Evolutionary conservation across 2,329 filamentous ascomycete genomes (phyloP).

Genomic region (Pseudogymnoascus sp.): DNA sequence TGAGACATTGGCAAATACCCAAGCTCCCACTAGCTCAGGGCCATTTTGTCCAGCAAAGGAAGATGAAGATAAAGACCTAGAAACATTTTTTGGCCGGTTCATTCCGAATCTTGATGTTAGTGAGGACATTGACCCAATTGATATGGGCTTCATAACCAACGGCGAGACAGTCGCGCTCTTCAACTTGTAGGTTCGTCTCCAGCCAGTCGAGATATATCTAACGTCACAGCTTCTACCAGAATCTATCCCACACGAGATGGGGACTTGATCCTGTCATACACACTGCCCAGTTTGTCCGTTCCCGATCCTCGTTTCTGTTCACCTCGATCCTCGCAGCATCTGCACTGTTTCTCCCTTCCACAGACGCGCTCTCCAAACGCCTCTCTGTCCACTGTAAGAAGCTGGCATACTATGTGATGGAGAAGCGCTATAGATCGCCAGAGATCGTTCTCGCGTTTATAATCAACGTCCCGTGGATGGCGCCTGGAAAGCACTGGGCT

Average conservation of each 20-base stretch:
- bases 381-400: constrained; percentile 58
- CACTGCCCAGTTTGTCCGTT: constrained; percentile 58
- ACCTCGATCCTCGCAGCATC: constrained; percentile 66
- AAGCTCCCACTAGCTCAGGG: constrained; percentile 16
- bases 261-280: constrained; percentile 64
- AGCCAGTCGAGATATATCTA: constrained; percentile 12
- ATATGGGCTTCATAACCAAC: constrained; percentile 61
- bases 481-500: constrained; percentile 58
- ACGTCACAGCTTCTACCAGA: constrained; percentile 55
- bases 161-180: constrained; percentile 61
- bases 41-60: constrained; percentile 28
- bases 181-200: constrained; percentile 46
- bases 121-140: constrained; percentile 60
- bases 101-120: constrained; percentile 58
- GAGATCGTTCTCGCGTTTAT: constrained; percentile 71
- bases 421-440: constrained; percentile 58
- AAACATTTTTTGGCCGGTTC: constrained; percentile 61
- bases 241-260: constrained; percentile 68
- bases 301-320: constrained; percentile 63
- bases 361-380: constrained; percentile 58
- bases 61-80: constrained; percentile 43
- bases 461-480: constrained; percentile 72
- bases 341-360: constrained; percentile 59
- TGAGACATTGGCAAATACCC: not conserved
- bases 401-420: constrained; percentile 57